These are phyloP conservation scores for Cryptococcus amylolentus DNA, from an alignment of 1,284 basidiomycete species.

Conservation along the genomic window DNA sequence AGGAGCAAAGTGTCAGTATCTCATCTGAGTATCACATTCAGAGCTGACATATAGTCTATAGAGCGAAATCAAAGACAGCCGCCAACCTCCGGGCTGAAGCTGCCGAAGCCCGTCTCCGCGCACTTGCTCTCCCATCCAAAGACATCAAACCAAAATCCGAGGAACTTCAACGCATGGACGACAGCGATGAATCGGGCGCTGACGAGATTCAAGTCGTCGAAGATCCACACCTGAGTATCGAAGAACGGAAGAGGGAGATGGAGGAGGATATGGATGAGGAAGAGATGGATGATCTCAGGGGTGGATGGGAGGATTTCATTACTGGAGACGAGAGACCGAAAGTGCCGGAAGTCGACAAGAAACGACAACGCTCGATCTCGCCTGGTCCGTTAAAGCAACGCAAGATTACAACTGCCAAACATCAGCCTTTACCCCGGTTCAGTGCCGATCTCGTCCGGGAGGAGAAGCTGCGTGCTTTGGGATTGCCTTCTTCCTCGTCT, in stretches of 20 bases:
- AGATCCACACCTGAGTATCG: constrained; percentile 31
- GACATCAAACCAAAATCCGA: constrained; percentile 8
- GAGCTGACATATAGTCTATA: constrained; percentile 4
- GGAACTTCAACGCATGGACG: not conserved
- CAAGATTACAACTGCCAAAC: not conserved
- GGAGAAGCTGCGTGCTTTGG: constrained; percentile 24
- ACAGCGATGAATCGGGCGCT: constrained; percentile 4
- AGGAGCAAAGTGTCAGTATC: constrained; percentile 36
- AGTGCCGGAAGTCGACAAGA: not conserved
- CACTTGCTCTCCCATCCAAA: constrained; percentile 11
- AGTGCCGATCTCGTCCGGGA: constrained; percentile 14
- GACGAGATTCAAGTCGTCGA: constrained; percentile 13
- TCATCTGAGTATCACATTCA: not conserved
- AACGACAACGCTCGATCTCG: not conserved
- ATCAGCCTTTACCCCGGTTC: constrained; percentile 4
- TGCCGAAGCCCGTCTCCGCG: constrained; percentile 33
- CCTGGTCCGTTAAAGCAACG: not conserved
- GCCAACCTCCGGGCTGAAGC: constrained; percentile 41
- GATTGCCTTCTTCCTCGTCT: not conserved
- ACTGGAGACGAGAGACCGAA: not conserved
- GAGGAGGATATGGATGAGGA: constrained; percentile 39
- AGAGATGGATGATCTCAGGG: constrained; percentile 30
- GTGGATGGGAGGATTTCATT: constrained; percentile 37
- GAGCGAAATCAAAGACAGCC: constrained; percentile 41
- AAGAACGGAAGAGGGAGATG: constrained; percentile 34